These are phyloP conservation scores for Beauveria caledonica DNA, from an alignment of 2,329 filamentous ascomycete genomes.

Conservation along the genomic window DNA sequence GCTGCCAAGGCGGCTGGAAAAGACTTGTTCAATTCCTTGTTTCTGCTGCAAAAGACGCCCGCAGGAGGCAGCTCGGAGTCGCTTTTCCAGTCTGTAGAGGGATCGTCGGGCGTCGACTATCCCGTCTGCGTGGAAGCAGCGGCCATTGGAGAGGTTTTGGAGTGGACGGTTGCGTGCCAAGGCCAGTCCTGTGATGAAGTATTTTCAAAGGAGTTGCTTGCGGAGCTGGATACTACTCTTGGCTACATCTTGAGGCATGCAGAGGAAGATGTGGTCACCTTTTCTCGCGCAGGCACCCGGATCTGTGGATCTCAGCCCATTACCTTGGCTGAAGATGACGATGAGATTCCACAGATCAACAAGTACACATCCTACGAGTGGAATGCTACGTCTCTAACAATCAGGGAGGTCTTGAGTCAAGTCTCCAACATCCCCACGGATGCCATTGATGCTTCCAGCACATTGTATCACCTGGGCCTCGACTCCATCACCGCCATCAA, in stretches of 20 bases:
- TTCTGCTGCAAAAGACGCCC: constrained; percentile 41
- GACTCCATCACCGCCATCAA: constrained; percentile 93
- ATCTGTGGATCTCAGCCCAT: constrained; percentile 53
- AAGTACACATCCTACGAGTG: constrained; percentile 19
- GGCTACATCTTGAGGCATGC: constrained; percentile 42
- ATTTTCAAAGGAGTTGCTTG: constrained; percentile 44
- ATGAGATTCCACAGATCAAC: background rate
- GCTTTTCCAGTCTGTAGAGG: constrained; percentile 56
- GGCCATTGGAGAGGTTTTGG: constrained; percentile 40
- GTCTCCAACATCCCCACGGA: constrained; percentile 53
- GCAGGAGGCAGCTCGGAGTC: background rate
- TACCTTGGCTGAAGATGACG: background rate
- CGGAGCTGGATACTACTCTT: constrained; percentile 52
- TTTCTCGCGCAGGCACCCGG: constrained; percentile 43
- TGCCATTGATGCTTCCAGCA: constrained; percentile 53
- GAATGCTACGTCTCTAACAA: constrained; percentile 25
- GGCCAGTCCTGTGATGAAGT: constrained; percentile 25
- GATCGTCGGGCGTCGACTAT: constrained; percentile 66
- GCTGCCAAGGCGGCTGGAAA: constrained; percentile 25
- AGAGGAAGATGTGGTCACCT: constrained; percentile 44
- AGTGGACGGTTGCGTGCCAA: constrained; percentile 69
- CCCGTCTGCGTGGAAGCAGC: constrained; percentile 79
- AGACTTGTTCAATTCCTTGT: constrained; percentile 46
- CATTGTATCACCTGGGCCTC: constrained; percentile 75
- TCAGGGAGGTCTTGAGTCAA: constrained; percentile 41